Evolutionary conservation across 805 yeast species (phyloP).

Genomic region (Ascoidea rubescens): DNA sequence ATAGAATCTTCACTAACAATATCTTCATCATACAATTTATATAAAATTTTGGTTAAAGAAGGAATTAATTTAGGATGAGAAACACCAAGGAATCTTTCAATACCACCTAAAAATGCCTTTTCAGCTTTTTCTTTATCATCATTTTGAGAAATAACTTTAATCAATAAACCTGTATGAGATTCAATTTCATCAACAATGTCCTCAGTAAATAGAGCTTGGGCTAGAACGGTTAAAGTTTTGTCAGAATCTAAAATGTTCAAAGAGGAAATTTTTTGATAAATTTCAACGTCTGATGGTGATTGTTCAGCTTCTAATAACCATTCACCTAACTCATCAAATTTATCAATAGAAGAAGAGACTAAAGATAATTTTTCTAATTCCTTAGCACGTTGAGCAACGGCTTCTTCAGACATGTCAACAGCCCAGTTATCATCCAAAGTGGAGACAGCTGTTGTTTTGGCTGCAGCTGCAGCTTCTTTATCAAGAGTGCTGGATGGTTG

Average conservation of each 20-base stretch:
- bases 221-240: conserved; percentile 79
- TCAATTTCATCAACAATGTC: conserved; percentile 52
- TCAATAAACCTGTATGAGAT: conserved; percentile 70
- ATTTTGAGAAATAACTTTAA: conserved; percentile 52
- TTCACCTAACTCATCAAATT: conserved; percentile 1
- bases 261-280: conserved; percentile 79
- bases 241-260: conserved; percentile 58
- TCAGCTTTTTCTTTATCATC: conserved; percentile 37
- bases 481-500: conserved; percentile 28
- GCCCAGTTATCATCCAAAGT: conserved; percentile 9
- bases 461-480: conserved; percentile 22
- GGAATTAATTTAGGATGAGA: conserved; percentile 63
- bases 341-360: background rate
- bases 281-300: conserved; percentile 63
- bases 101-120: conserved; percentile 86
- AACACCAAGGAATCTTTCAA: conserved; percentile 84
- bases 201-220: conserved; percentile 77
- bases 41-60: conserved; percentile 66
- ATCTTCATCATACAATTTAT: conserved; percentile 72
- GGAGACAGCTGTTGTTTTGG: conserved; percentile 3
- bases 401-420: conserved; percentile 8
- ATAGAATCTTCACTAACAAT: conserved; percentile 74
- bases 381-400: conserved; percentile 7
- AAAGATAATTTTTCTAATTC: conserved; percentile 4
- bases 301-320: conserved; percentile 8